Percentiles rank a stretch among this genome's conserved stretches.
Conservation (phyloP, 768 basidiomycete genomes). For the Phanerochaete sordida region DNA sequence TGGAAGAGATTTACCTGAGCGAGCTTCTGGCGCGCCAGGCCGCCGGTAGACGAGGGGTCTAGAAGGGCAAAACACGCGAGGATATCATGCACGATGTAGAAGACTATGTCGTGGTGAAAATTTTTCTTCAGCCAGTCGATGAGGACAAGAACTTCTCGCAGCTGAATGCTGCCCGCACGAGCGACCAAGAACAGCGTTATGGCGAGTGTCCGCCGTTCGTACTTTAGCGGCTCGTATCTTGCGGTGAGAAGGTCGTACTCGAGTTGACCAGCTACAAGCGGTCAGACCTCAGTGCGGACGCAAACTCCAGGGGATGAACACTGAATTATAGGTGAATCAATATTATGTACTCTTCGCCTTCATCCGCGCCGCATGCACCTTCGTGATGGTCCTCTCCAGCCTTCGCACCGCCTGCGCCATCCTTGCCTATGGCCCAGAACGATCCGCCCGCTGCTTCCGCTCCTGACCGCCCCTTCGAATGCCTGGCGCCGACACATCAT, state of each 20-base stretch:
- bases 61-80: constrained; percentile 66
- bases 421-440: no score
- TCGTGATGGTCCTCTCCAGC: constrained; percentile 48
- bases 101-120: constrained; percentile 62
- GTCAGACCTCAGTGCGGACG: neutral
- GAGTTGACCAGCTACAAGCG: constrained; percentile 26
- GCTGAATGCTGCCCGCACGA: constrained; percentile 56
- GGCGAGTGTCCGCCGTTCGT: constrained; percentile 68
- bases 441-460: no score
- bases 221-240: constrained; percentile 68
- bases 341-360: constrained; percentile 61
- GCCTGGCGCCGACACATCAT: no score
- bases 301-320: constrained; percentile 34
- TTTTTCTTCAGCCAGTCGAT: constrained; percentile 70
- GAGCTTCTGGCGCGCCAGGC: constrained; percentile 44
- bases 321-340: constrained; percentile 51
- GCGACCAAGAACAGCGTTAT: constrained; percentile 60
- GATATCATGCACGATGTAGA: constrained; percentile 63
- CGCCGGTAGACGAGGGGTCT: constrained; percentile 47
- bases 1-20: constrained; percentile 45
- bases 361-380: constrained; percentile 54
- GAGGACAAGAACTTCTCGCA: constrained; percentile 56
- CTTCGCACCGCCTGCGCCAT: constrained; percentile 62
- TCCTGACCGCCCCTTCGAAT: no score
- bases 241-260: constrained; percentile 66